Evolutionary conservation across 352 stramenopile genomes (phyloP), one percentile per base, ranked within the genome.

Genomic region (Paralagenidium karlingii): DNA sequence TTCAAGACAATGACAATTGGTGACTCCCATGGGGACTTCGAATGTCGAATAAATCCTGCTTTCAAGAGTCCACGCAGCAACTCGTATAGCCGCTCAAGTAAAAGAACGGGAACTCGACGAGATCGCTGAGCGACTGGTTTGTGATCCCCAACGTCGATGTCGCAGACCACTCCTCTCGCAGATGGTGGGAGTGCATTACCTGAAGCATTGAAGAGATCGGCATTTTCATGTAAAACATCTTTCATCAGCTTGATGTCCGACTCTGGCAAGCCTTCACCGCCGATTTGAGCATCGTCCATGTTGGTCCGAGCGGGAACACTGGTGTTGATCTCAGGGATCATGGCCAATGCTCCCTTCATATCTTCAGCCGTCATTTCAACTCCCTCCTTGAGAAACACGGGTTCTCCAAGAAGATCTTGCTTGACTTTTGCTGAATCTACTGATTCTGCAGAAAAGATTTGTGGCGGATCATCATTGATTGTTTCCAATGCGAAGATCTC

Each of bases 1-100:
- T 55, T 49, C 20, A 51, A 32, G 24, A 59, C 44, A 1, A 59
- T 22, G 1, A 59, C 44, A 13, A 53, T 58, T 1, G 45, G 45
- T 1, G 46, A 55, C 3, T 32, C 41, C 45, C 41, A 54, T 0
- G 45, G 32, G 2, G 38, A 54, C 1, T 12, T 52, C 0, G 42
- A 60, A 0, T 19, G 27, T 12, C 24, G 13, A 15, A 56, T 56
- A 18, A 51, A 42, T 11, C 16, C 34, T 1, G 42, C 51, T 1
- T n/a, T 45, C 1, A 55, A 26, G 1, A 52, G 30, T 2, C 41
- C 39, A 10, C 49, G 49, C 15, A 53, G 28, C 13, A 60, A 21
- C 2, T 46, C 11, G 13, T 15, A 26, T 0, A 52, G 24, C 25
- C 49, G 49, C 19, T 55, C 42, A 1, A 34, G 2, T 30, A 52